Evolutionary conservation across 169 alveolate genomes (phyloP).

Genomic region (Besnoitia besnoiti): DNA sequence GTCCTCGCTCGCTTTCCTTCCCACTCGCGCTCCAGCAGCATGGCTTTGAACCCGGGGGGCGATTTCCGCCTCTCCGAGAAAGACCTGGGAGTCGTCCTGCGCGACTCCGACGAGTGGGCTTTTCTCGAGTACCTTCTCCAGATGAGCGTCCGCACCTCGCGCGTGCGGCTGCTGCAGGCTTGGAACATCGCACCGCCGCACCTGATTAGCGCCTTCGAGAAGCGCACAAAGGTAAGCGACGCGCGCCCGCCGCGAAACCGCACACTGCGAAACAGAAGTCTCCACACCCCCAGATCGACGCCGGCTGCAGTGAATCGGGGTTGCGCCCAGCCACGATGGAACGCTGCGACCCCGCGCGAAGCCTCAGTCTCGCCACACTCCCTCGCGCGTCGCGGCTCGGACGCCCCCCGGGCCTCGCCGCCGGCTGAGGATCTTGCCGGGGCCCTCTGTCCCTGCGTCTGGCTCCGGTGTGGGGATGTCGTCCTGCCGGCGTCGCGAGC

Average conservation of each 20-base stretch:
- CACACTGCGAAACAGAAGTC: not conserved
- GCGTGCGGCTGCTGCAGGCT: conserved; percentile 68
- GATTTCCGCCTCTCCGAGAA: conserved; percentile 38
- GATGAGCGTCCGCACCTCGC: conserved; percentile 60
- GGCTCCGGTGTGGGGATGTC: too few species aligned
- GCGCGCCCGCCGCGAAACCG: not conserved
- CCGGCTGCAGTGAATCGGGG: too few species aligned
- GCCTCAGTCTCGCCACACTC: too few species aligned
- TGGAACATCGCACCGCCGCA: conserved; percentile 69
- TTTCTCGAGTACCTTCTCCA: conserved; percentile 67
- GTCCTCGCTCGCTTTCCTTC: not conserved
- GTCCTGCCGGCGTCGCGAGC: too few species aligned
- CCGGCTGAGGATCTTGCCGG: too few species aligned
- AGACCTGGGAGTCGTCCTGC: conserved; percentile 59
- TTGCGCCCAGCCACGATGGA: too few species aligned
- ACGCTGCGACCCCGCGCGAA: too few species aligned
- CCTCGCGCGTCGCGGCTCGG: too few species aligned
- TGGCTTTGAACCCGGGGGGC: conserved; percentile 4
- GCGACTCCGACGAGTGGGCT: conserved; percentile 67
- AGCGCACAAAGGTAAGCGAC: conserved; percentile 50
- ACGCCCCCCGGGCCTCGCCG: too few species aligned
- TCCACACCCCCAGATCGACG: not conserved
- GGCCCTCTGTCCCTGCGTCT: too few species aligned
- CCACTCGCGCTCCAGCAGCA: not conserved
- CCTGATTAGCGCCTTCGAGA: conserved; percentile 49